Evolutionary conservation across 2,329 filamentous ascomycete genomes (phyloP).

Genomic region (Venturia aucupariae): DNA sequence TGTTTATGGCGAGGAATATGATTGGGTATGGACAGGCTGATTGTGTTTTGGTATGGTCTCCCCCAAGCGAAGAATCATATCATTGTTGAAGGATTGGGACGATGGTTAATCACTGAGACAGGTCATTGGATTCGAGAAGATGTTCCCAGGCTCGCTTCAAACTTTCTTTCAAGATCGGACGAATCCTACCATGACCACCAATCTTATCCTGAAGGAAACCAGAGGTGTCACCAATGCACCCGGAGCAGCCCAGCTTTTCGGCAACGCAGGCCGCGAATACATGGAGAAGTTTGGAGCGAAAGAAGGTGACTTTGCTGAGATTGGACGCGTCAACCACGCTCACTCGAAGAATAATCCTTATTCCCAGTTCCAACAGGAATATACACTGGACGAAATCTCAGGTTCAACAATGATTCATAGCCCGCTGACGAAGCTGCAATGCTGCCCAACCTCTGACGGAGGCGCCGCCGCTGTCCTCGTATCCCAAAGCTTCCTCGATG

Average conservation of each 20-base stretch:
- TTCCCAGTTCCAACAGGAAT: constrained; percentile 93
- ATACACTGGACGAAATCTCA: constrained; percentile 75
- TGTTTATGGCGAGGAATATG: constrained; percentile 73
- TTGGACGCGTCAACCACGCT: constrained; percentile 83
- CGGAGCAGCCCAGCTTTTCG: constrained; percentile 86
- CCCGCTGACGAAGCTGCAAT: constrained; percentile 95
- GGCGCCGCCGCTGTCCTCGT: constrained; percentile 82
- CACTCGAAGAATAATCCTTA: constrained; percentile 92
- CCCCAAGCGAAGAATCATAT: too few relatives aligned
- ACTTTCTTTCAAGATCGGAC: constrained; percentile 76
- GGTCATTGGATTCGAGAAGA: constrained; percentile 96
- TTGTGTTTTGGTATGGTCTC: constrained; percentile 53
- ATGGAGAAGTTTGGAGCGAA: constrained; percentile 89
- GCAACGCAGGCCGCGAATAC: constrained; percentile 87
- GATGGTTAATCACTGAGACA: neutral
- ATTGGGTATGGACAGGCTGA: constrained; percentile 73
- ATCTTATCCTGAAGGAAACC: constrained; percentile 73
- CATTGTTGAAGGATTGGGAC: neutral
- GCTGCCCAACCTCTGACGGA: constrained; percentile 92
- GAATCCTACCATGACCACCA: constrained; percentile 65
- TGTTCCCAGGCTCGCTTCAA: constrained; percentile 84
- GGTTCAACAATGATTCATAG: constrained; percentile 68
- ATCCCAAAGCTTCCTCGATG: constrained; percentile 79
- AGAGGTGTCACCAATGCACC: constrained; percentile 74
- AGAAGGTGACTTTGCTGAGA: constrained; percentile 84